Base-by-base conservation (phyloP, 2,329 filamentous ascomycete species). In the Aspergillus costaricaensis region DNA sequence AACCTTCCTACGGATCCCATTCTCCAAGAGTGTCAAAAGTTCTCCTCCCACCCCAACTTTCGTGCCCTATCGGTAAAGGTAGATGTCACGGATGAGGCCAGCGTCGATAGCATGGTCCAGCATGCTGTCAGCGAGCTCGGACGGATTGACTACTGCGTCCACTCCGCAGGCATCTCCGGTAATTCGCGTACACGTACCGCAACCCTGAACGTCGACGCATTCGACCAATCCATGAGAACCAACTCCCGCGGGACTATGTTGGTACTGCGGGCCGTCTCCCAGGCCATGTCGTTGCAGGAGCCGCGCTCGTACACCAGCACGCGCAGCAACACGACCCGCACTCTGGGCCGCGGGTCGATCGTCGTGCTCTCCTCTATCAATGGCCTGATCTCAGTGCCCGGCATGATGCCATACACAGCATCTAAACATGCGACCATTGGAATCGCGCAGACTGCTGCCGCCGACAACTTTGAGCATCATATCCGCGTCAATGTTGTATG, bases 61-160 rank as follows among this genome's bases (percentile, higher is more conserved):
- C 57, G 49, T n/a, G 10, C 49, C 14, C 14, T 39, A 1, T 14
- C 57, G 6, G 27, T 58, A 15, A n/a, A 15, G 15, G 49, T 12
- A 12, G 50, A 58, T 14, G 39, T 58, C 2, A 43, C 25, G 4
- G 41, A 48, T 4, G 49, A 53, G 32, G 4, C 39, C 8, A 44
- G 25, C 27, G 57, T 58, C 15, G 4, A 54, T 2, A 30, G 5
- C 9, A 25, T 58, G 27, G 41, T 68, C 5, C 23, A 61, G 2
- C 50, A 50, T 21, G 60, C 62, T 3, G 59, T 67, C 0, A 44
- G 54, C n/a, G 12, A 53, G 4, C 68, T 83, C 58, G 70, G 71
- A 0, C 78, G 83, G 7, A 70, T 86, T 5, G 84, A 86, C 65
- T 86, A 86, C 65, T 79, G 78, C 0, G 80, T 85, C 5, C 82